Percentiles rank a stretch among this genome's conserved stretches.
phyloP scores from a whole-genome alignment of 202 grass and related monocot genomes.

The Eragrostis tef region DNA sequence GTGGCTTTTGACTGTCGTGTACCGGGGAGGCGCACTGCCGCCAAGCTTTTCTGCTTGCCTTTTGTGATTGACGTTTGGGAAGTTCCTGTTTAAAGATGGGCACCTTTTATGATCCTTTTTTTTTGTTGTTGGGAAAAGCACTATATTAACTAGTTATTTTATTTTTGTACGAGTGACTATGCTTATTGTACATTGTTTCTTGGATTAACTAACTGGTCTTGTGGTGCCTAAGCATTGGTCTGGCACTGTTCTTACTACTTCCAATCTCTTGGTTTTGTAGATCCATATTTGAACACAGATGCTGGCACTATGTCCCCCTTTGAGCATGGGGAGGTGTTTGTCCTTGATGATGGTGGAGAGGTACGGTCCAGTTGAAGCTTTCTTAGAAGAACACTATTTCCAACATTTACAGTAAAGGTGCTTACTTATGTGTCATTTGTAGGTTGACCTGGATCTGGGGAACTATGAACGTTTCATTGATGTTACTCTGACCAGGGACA shows the following conservation, averaged over 20 bases:
- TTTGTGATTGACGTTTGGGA: not conserved
- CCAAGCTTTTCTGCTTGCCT: not conserved
- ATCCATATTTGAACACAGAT: conserved; percentile 96
- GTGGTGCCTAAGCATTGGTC: not conserved
- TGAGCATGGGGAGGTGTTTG: conserved; percentile 96
- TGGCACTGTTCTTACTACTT: conserved; percentile 20
- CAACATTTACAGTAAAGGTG: too few species aligned
- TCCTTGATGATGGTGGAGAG: conserved; percentile 97
- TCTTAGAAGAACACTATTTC: not conserved
- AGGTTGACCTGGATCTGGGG: conserved; percentile 96
- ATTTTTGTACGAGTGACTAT: not conserved
- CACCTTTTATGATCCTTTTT: not conserved
- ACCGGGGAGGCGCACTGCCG: not conserved
- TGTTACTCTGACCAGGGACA: conserved; percentile 83
- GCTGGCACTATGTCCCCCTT: conserved; percentile 96
- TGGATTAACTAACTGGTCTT: not conserved
- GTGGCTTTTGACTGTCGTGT: conserved; percentile 28
- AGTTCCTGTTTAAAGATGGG: not conserved
- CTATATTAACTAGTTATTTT: not conserved
- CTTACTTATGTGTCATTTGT: conserved; percentile 2
- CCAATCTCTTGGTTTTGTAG: conserved; percentile 50
- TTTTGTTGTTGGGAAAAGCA: not conserved
- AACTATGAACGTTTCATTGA: conserved; percentile 98
- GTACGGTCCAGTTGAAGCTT: conserved; percentile 43
- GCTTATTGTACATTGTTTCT: not conserved